phyloP scores from a whole-genome alignment of 371 early-diverging fungal genomes.

The Rhizomucor pusillus region DNA sequence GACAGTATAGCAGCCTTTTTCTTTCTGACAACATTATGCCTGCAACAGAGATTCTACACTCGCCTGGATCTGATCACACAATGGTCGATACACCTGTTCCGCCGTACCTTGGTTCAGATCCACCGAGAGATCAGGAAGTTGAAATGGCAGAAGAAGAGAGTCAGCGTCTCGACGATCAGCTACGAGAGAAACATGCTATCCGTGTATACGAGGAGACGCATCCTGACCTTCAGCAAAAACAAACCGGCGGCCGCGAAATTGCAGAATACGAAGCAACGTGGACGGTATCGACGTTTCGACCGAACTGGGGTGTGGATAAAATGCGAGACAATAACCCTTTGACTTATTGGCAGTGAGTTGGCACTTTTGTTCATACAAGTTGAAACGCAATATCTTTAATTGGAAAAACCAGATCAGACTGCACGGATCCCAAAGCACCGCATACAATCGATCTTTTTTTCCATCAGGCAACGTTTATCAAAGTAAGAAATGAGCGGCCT shows the following conservation, averaged over 20 bases:
- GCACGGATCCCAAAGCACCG: constrained; percentile 38
- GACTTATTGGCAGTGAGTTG: constrained; percentile 83
- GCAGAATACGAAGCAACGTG: constrained; percentile 55
- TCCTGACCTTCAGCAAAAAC: constrained; percentile 25
- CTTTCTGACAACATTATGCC: neutral
- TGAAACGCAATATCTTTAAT: too few species aligned
- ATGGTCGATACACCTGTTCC: neutral
- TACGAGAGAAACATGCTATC: constrained; percentile 19
- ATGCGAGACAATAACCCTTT: constrained; percentile 67
- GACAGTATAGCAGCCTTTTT: neutral
- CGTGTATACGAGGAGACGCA: constrained; percentile 29
- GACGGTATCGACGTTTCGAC: constrained; percentile 73
- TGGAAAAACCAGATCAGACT: constrained; percentile 41
- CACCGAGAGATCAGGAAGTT: constrained; percentile 6
- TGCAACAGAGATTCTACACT: too few species aligned
- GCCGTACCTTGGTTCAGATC: neutral
- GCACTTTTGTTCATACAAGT: neutral
- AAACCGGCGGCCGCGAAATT: constrained; percentile 54
- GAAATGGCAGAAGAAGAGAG: constrained; percentile 17
- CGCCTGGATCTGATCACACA: too few species aligned
- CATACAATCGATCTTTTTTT: constrained; percentile 37
- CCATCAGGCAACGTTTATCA: constrained; percentile 33
- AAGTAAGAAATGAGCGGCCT: constrained; percentile 10
- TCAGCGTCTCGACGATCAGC: constrained; percentile 19
- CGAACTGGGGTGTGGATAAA: constrained; percentile 63